A percentile compares a stretch with the other conserved stretches of the same genome.
Evolutionary conservation across 441 rosid genomes (phyloP).

Genomic region (Dalechampia spathulata): DNA sequence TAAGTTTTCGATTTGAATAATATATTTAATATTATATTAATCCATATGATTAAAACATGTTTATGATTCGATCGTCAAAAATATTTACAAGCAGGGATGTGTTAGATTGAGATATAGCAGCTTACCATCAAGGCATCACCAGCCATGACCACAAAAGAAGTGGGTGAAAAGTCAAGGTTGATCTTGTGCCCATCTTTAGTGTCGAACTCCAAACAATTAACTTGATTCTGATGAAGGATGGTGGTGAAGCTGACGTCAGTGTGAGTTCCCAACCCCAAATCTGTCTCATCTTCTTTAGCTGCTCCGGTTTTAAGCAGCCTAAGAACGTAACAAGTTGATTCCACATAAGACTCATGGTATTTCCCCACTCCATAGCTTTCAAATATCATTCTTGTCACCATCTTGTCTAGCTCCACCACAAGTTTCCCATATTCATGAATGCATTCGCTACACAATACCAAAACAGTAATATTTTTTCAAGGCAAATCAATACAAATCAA

Average conservation of each 20-base stretch:
- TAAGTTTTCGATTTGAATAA: too few relatives aligned
- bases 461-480: too few relatives aligned
- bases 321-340: constrained; percentile 45
- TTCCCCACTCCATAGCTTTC: constrained; percentile 45
- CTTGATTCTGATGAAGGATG: constrained; percentile 44
- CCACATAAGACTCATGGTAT: constrained; percentile 28
- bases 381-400: constrained; percentile 52
- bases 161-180: constrained; percentile 26
- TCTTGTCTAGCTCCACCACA: constrained; percentile 39
- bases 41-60: too few relatives aligned
- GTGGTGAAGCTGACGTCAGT: constrained; percentile 60
- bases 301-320: constrained; percentile 44
- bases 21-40: too few relatives aligned
- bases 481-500: background rate
- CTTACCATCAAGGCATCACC: constrained; percentile 44
- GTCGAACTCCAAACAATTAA: constrained; percentile 35
- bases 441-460: constrained; percentile 26
- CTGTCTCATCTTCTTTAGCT: constrained; percentile 23
- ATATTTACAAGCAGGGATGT: too few relatives aligned
- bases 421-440: constrained; percentile 27
- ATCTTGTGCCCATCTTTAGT: constrained; percentile 34
- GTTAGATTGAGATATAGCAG: background rate
- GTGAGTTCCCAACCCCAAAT: constrained; percentile 37
- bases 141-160: constrained; percentile 36
- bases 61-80: too few relatives aligned